A percentile compares a stretch with the other conserved stretches of the same genome.
phyloP scores from a whole-genome alignment of 2,329 filamentous ascomycete species.

The Xylaria sp. region DNA sequence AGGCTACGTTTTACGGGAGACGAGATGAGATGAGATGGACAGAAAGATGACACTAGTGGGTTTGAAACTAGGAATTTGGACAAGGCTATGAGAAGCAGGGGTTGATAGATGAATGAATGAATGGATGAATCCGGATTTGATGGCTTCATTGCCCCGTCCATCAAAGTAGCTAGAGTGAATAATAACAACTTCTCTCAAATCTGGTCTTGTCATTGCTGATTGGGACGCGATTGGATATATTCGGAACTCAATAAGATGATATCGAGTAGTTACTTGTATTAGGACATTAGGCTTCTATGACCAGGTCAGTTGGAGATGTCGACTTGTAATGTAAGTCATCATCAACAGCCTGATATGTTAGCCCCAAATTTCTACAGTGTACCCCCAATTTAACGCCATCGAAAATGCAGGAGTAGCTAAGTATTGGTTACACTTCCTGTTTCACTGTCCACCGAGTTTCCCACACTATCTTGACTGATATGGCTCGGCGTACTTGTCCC shows the following conservation, averaged over 20 bases:
- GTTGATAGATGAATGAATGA: no score
- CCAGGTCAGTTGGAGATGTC: background rate
- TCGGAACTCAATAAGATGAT: background rate
- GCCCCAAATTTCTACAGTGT: constrained; percentile 46
- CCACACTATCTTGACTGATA: background rate
- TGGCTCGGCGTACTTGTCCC: constrained; percentile 13
- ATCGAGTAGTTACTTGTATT: constrained; percentile 21
- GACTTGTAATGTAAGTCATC: constrained; percentile 25
- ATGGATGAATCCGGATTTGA: no score
- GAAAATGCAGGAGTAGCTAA: constrained; percentile 45
- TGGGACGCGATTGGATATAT: background rate
- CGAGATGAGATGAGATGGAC: background rate
- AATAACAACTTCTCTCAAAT: background rate
- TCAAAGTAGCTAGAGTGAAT: constrained; percentile 13
- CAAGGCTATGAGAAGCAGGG: background rate
- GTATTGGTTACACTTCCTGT: constrained; percentile 47
- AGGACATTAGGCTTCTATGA: constrained; percentile 24
- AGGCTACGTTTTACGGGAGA: constrained; percentile 36
- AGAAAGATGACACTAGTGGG: background rate
- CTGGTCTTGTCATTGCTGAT: background rate
- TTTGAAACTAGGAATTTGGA: background rate
- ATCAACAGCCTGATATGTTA: constrained; percentile 40
- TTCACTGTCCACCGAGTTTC: background rate
- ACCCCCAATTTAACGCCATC: constrained; percentile 49
- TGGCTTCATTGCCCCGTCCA: background rate